Evolutionary conservation across 306 rosid species (phyloP).

Genomic region (Cajanus cajan): DNA sequence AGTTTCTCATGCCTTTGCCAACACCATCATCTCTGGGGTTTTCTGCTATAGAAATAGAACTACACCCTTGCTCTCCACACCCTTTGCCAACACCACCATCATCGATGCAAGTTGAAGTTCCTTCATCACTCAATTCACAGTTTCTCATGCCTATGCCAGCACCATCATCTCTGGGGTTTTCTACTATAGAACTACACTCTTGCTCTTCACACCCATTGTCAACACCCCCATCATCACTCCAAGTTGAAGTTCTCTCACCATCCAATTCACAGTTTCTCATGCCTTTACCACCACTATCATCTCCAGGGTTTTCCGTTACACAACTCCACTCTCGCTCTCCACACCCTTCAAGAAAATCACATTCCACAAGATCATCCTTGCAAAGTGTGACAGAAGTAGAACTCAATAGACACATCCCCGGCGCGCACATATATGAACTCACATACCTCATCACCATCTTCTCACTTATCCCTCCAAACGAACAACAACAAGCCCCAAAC

Average conservation of each 20-base stretch:
- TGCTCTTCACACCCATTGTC: slow-evolving; percentile 27
- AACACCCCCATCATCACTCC: slow-evolving; percentile 29
- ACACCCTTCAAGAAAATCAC: slow-evolving; percentile 36
- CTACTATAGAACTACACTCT: slow-evolving; percentile 26
- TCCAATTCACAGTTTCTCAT: slow-evolving; percentile 27
- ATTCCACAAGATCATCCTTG: slow-evolving; percentile 74
- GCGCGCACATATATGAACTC: slow-evolving; percentile 52
- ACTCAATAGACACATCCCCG: slow-evolving; percentile 67
- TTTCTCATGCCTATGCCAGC: slow-evolving; percentile 20
- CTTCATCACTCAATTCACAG: slow-evolving; percentile 31
- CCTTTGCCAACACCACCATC: slow-evolving; percentile 11
- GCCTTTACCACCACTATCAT: slow-evolving; percentile 23
- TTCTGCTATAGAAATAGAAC: slow-evolving; percentile 30
- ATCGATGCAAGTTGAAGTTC: slow-evolving; percentile 30
- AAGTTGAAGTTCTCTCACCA: slow-evolving; percentile 27
- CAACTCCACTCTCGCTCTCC: slow-evolving; percentile 28
- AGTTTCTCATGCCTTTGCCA: slow-evolving; percentile 25
- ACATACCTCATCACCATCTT: slow-evolving; percentile 75
- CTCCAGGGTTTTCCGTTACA: slow-evolving; percentile 21
- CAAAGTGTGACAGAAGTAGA: slow-evolving; percentile 60
- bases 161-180: slow-evolving; percentile 14
- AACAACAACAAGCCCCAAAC: slow-evolving; percentile 93
- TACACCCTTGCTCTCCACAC: slow-evolving; percentile 29
- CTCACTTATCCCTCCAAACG: slow-evolving; percentile 92
- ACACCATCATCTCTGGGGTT: too few species aligned